These are phyloP conservation scores for Symbiotaphrina buchneri DNA, from an alignment of 495 filamentous ascomycete genomes.

Conservation along the genomic window DNA sequence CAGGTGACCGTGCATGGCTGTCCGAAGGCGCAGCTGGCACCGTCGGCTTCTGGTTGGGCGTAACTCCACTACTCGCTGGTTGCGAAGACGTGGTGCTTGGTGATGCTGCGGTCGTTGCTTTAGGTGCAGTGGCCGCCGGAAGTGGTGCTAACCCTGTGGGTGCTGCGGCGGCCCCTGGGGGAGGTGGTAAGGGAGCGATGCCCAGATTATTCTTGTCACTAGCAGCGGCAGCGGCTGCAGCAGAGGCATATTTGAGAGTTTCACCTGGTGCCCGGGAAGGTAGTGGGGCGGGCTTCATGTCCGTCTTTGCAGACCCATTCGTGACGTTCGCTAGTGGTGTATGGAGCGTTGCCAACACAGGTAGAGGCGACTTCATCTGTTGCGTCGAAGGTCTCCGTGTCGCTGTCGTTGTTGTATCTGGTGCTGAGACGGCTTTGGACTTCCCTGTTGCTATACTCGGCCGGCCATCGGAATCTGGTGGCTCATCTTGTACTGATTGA, in stretches of 20 bases:
- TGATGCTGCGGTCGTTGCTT: constrained; percentile 26
- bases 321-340: constrained; percentile 36
- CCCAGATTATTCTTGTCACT: constrained; percentile 73
- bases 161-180: constrained; percentile 32
- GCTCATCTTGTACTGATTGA: constrained; percentile 76
- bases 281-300: constrained; percentile 81
- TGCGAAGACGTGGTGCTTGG: constrained; percentile 28
- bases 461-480: constrained; percentile 33
- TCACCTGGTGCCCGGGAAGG: constrained; percentile 72
- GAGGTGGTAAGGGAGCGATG: constrained; percentile 80
- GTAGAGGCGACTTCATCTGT: constrained; percentile 70
- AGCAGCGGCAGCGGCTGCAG: constrained; percentile 83
- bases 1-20: constrained; percentile 20
- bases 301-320: constrained; percentile 27
- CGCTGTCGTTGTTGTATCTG: constrained; percentile 23
- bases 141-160: constrained; percentile 7
- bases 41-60: constrained; percentile 18
- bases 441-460: constrained; percentile 22
- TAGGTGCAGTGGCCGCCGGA: constrained; percentile 16
- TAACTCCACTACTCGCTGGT: constrained; percentile 16
- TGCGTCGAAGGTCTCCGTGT: constrained; percentile 69
- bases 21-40: constrained; percentile 13
- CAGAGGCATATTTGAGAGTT: constrained; percentile 87
- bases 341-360: constrained; percentile 71
- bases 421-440: constrained; percentile 20